Conservation (phyloP, 192 early-diverging fungal species). For the Haplosporangium gracile region DNA sequence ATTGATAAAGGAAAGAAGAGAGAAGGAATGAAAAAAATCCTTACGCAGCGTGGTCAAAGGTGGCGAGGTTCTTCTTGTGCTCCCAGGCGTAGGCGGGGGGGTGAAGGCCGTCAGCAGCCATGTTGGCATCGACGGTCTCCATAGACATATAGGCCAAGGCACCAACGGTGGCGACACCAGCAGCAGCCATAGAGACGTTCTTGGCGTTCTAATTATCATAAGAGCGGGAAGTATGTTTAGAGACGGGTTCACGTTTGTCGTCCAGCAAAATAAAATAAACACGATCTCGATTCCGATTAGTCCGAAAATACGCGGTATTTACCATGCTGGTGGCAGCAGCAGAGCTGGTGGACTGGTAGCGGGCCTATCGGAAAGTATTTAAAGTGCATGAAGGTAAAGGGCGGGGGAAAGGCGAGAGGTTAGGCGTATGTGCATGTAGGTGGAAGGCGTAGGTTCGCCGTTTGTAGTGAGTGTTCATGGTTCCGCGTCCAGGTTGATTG, state of each 20-base stretch:
- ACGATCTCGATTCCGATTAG: constrained; percentile 7
- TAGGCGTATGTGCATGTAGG: neutral
- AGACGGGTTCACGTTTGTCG: neutral
- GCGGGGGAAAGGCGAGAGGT: neutral
- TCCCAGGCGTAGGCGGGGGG: constrained; percentile 91
- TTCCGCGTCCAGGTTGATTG: neutral
- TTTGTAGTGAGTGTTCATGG: neutral
- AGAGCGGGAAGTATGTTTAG: neutral
- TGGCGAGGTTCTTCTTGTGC: constrained; percentile 82
- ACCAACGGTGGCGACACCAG: constrained; percentile 55
- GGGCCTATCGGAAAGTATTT: constrained; percentile 16
- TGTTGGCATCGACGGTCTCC: constrained; percentile 77
- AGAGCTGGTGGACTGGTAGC: constrained; percentile 53
- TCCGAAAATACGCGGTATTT: constrained; percentile 9
- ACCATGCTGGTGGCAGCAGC: constrained; percentile 49
- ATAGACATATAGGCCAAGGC: constrained; percentile 46
- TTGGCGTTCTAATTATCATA: constrained; percentile 37
- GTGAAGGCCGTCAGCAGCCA: constrained; percentile 94
- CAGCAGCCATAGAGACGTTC: constrained; percentile 48
- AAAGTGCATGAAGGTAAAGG: neutral
- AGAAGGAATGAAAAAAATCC: neutral
- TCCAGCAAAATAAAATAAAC: neutral
- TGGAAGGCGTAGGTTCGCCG: neutral
- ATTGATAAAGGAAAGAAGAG: neutral
- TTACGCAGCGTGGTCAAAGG: constrained; percentile 94